Percentiles rank a stretch among this genome's conserved stretches.
phyloP scores from a whole-genome alignment of 208 protist genomes.

The Trypanosoma avium region DNA sequence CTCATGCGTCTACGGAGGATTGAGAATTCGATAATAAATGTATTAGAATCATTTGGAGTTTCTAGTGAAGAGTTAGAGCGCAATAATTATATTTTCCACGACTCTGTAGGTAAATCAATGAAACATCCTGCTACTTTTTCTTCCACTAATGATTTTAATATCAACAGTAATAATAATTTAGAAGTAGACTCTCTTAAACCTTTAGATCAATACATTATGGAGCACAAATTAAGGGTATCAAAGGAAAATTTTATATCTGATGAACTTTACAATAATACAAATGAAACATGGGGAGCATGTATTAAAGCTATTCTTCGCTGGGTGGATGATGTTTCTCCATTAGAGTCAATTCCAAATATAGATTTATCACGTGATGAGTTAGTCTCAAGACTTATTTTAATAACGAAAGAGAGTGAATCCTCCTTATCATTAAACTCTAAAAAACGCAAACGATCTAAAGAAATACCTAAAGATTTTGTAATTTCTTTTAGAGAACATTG shows the following conservation, averaged over 20 bases:
- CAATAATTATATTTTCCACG: not conserved
- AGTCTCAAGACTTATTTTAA: not conserved
- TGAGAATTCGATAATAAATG: constrained; percentile 32
- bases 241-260: not conserved
- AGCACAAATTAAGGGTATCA: not conserved
- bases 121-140: no score
- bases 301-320: constrained; percentile 24
- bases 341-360: not conserved
- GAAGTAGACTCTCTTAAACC: not conserved
- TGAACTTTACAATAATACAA: not conserved
- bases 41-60: constrained; percentile 10
- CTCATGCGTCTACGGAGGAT: constrained; percentile 56
- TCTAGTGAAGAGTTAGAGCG: not conserved
- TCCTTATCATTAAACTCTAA: not conserved
- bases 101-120: not conserved
- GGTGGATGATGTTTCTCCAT: constrained; percentile 14
- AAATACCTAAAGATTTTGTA: not conserved
- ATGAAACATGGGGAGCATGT: not conserved
- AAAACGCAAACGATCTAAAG: not conserved
- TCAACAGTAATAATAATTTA: not conserved
- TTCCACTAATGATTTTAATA: no score
- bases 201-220: constrained; percentile 12
- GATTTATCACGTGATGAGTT: constrained; percentile 5
- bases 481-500: constrained; percentile 2
- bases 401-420: not conserved